Conservation (phyloP, 2,329 filamentous ascomycete genomes). For the Aspergillus japonicus region DNA sequence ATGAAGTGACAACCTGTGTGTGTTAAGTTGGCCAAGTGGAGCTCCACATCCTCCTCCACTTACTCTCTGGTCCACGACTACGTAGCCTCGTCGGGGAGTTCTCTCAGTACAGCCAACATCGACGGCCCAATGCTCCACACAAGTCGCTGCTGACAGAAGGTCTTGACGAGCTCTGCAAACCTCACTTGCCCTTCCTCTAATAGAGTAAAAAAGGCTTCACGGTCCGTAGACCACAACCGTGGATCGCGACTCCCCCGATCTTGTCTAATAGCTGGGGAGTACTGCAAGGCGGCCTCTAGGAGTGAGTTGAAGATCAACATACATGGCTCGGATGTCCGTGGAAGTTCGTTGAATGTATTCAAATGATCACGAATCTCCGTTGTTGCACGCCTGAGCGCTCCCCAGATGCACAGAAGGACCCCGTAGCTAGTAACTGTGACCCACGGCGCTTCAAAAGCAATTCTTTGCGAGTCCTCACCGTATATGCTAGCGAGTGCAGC, state of each 20-base stretch:
- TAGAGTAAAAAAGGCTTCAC: not conserved
- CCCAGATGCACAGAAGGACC: slow-evolving; percentile 33
- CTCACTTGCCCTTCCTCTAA: not conserved
- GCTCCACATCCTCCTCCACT: not conserved
- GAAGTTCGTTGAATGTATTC: slow-evolving; percentile 17
- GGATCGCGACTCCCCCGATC: not conserved
- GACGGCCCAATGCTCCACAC: slow-evolving; percentile 4
- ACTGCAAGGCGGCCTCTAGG: slow-evolving; percentile 16
- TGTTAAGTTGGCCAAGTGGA: not conserved
- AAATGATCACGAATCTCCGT: slow-evolving; percentile 24
- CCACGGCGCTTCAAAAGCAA: slow-evolving; percentile 33
- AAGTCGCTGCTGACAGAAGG: not conserved
- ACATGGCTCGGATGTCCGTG: slow-evolving; percentile 21
- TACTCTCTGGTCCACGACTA: not conserved
- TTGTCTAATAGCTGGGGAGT: not conserved
- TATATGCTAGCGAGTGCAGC: not conserved
- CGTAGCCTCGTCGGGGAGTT: not conserved
- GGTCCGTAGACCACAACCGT: not conserved
- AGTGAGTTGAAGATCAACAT: slow-evolving; percentile 28
- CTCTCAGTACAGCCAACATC: not conserved
- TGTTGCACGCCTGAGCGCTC: slow-evolving; percentile 27
- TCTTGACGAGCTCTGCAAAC: not conserved
- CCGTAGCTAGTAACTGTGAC: slow-evolving; percentile 28
- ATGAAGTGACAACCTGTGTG: too few relatives aligned
- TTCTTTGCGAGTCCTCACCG: slow-evolving; percentile 13